Conservation (phyloP, 805 yeast genomes). For the Torulaspora delbrueckii region DNA sequence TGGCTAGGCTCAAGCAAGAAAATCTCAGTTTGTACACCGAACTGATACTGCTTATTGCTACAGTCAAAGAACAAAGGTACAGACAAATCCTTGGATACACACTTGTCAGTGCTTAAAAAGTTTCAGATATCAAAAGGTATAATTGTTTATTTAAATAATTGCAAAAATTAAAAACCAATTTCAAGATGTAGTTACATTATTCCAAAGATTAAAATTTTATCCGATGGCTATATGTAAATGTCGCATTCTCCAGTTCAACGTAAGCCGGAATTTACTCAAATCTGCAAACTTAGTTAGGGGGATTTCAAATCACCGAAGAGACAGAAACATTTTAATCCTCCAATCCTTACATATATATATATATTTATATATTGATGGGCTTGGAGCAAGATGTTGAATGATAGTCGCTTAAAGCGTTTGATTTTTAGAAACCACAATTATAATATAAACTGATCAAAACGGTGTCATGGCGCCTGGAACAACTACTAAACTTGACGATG, state of each 20-base stretch:
- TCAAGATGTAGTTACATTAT: no score
- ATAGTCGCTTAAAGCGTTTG: background rate
- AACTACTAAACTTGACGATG: background rate
- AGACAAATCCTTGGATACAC: slow-evolving; percentile 74
- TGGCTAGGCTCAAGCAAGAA: slow-evolving; percentile 44
- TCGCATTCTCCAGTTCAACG: background rate
- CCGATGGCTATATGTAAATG: background rate
- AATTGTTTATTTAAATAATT: background rate
- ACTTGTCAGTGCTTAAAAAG: slow-evolving; percentile 49
- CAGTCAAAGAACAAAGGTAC: slow-evolving; percentile 63
- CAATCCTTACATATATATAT: no score
- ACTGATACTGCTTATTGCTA: slow-evolving; percentile 53
- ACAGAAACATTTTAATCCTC: background rate
- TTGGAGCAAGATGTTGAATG: background rate
- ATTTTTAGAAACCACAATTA: no score
- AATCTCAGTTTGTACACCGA: slow-evolving; percentile 59
- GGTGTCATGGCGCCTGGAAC: background rate
- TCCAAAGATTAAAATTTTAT: background rate
- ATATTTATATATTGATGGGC: no score
- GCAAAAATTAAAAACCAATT: background rate
- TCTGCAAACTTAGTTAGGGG: background rate
- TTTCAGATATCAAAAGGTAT: background rate
- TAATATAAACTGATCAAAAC: background rate
- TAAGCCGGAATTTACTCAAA: background rate
- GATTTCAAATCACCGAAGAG: background rate